A percentile compares a stretch with the other conserved stretches of the same genome.
Conservation (phyloP, 1,284 basidiomycete species). For the Cutaneotrichosporon sp. region DNA sequence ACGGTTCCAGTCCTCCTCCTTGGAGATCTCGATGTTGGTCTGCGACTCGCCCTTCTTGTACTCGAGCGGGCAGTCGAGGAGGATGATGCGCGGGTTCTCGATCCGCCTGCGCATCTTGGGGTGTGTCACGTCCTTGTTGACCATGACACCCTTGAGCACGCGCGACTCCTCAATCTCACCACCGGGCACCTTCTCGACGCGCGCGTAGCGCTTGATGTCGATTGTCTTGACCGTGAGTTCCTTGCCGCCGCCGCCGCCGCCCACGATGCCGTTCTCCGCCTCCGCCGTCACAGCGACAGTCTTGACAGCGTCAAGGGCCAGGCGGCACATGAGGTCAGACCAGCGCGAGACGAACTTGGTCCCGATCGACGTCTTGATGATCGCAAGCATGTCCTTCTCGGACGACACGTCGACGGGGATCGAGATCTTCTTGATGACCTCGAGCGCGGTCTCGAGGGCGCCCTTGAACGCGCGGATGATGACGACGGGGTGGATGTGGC, state of each 20-base stretch:
- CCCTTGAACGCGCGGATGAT: conserved; percentile 98
- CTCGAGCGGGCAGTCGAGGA: conserved; percentile 94
- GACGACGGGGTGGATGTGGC: conserved; percentile 96
- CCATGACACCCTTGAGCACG: conserved; percentile 87
- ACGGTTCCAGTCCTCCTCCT: conserved; percentile 88
- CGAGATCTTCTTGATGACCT: conserved; percentile 70
- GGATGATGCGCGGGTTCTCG: conserved; percentile 78
- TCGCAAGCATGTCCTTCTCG: conserved; percentile 87
- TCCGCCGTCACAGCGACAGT: conserved; percentile 62
- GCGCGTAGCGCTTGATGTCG: conserved; percentile 95
- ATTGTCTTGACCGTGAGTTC: conserved; percentile 67
- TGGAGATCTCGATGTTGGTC: conserved; percentile 97
- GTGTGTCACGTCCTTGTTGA: conserved; percentile 99
- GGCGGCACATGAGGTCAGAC: conserved; percentile 95
- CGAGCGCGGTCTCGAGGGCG: conserved; percentile 83
- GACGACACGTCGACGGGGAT: conserved; percentile 81
- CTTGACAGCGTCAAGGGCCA: conserved; percentile 87
- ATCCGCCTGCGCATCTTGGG: conserved; percentile 94
- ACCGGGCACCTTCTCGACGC: conserved; percentile 95
- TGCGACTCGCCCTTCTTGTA: conserved; percentile 99
- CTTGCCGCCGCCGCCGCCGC: conserved; percentile 47
- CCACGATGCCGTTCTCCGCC: conserved; percentile 43
- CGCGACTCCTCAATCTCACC: conserved; percentile 91
- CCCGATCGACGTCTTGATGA: conserved; percentile 99
- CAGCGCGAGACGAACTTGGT: conserved; percentile 96